Base-by-base conservation (phyloP, 257 asterid species). In the Forsythia viridissima region DNA sequence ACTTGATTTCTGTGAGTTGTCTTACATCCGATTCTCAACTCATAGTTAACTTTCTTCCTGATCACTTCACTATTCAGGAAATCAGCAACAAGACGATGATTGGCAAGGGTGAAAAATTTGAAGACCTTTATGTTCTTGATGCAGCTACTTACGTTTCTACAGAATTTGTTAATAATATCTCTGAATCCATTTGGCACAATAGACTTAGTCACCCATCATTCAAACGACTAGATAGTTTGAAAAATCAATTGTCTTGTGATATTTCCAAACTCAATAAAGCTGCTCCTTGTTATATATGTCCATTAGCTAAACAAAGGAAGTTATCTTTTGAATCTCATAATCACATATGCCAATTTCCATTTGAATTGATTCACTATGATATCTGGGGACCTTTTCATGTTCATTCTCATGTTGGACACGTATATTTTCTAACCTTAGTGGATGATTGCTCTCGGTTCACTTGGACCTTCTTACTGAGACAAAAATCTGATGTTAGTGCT, bases 21-120 rank as follows among this genome's bases (percentile, higher is more conserved):
- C 18, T 39, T 0, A 16, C 36, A 39, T 8, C 4, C 0, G 0
- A 18, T 11, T 18, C 48, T 5, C 0, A 6, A 0, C 42, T 1
- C 4, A 70, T 3, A 4, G 15, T 39, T 0, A 4, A 0, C 41
- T 6, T 24, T 8, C 18, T 44, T 20, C 41, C 66, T 20, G 9
- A 72, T 21, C 3, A 13, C 8, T 7, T 15, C 1, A 6, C 38
- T 0, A 39, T 70, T 2, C 36, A 70, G 52, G 52, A 39, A 0
- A 16, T 0, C 30, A 1, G 0, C 5, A 37, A 44, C 20, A 0
- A 7, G 48, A 38, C 0, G 15, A 18, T 70, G 51, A 39, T 70
- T 70, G 52, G 34, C 34, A 70, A 70, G 52, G 52, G 73, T 70
- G 13, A 3, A 4, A 70, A 6, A 8, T 0, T 38, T 11, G 46